phyloP scores from a whole-genome alignment of 2,329 filamentous ascomycete species.

The Septoria linicola region DNA sequence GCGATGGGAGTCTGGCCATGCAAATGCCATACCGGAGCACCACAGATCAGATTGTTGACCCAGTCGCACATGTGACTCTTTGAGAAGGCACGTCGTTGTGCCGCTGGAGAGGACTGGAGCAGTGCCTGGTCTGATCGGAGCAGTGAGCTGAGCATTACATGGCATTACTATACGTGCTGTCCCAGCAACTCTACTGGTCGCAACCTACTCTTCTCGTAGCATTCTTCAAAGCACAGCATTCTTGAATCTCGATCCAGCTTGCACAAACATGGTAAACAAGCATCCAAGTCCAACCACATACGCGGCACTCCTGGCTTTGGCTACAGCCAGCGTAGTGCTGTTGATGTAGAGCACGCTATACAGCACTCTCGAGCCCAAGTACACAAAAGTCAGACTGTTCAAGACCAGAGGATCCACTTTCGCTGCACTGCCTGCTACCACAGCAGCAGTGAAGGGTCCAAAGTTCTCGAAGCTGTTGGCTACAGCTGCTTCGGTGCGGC shows the following conservation, averaged over 20 bases:
- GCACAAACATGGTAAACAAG: slow-evolving; percentile 30
- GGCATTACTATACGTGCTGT: not conserved
- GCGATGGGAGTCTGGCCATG: too few relatives aligned
- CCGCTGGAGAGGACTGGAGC: too few relatives aligned
- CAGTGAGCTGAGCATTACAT: too few relatives aligned
- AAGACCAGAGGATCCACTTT: slow-evolving; percentile 31
- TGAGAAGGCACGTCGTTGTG: too few relatives aligned
- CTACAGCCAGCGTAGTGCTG: slow-evolving; percentile 25
- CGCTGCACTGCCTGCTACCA: slow-evolving; percentile 42
- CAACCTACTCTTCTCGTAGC: too few relatives aligned
- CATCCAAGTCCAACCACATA: slow-evolving; percentile 30
- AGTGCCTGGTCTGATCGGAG: too few relatives aligned
- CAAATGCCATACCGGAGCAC: too few relatives aligned
- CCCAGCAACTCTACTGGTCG: too few relatives aligned
- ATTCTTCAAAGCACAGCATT: not conserved
- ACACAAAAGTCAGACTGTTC: slow-evolving; percentile 34
- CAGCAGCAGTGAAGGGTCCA: slow-evolving; percentile 41
- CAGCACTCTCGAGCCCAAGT: slow-evolving; percentile 30
- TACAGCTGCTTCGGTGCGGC: slow-evolving; percentile 41
- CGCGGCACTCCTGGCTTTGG: slow-evolving; percentile 22
- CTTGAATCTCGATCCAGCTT: slow-evolving; percentile 30
- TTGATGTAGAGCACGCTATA: slow-evolving; percentile 36
- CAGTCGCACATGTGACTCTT: too few relatives aligned
- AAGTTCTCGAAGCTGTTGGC: slow-evolving; percentile 44
- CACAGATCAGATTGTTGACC: too few relatives aligned